Base-by-base conservation (phyloP, 2,329 filamentous ascomycete genomes). In the Mycosphaerella sp. region DNA sequence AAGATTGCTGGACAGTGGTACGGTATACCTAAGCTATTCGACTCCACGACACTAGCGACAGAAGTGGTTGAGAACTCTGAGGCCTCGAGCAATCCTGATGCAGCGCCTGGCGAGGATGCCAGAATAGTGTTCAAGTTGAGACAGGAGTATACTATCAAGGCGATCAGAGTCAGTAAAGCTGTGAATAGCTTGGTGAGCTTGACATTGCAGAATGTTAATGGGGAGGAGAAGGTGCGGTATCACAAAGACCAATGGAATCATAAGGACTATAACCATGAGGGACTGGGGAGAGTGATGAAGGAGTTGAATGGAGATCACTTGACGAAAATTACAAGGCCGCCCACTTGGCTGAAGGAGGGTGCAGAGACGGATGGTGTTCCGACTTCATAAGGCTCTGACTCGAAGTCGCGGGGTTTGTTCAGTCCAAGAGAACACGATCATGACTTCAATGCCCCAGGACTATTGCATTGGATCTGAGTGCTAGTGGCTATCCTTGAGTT, bases 1-100 rank as follows among this genome's bases (percentile, higher is more conserved):
- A 77, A 76, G 58, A 76, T 78, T 52, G 73, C 73, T 1, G 73
- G 74, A 6, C 73, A 78, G 57, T 77, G 74, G 73, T 76, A 72
- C 56, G 72, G 71, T 63, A 59, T 61, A 18, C 55, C 58, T 8
- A 53, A 44, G 13, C 45, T 59, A 6, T 55, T 58, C 37, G 21
- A 46, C 6, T 53, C 49, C n/a, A 48, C 46, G 7, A 60, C 56
- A 18, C 41, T 49, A 3, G 44, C 41, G 9, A 36, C 52, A 6
- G 53, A 59, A 44, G 52, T 61, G 4, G 54, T 58, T 1, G 44
- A 49, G 4, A 48, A 17, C 10, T 32, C 45, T 1, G 27, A 41
- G 4, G 21, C 21, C 2, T 25, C 21, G 1, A 2, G 21, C 3
- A 34, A 34, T 8, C 18, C 34, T 30, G 6, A 27, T 4, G 21